Percentiles rank a stretch among this genome's conserved stretches.
phyloP scores from a whole-genome alignment of 1,139 yeast species.

The Geotrichum bryndzae region DNA sequence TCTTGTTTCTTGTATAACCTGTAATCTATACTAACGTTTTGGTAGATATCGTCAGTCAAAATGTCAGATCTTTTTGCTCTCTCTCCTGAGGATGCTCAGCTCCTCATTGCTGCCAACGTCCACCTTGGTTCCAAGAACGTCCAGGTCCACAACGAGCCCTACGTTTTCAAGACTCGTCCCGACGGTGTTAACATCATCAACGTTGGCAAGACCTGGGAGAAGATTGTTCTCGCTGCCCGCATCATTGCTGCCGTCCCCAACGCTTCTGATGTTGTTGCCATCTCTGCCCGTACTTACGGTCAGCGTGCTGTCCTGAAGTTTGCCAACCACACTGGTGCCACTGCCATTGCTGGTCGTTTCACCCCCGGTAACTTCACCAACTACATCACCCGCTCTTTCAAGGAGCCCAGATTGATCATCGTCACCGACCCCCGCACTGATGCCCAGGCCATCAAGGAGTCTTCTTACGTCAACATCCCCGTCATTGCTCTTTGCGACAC shows the following conservation, averaged over 20 bases:
- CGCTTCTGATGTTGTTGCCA: slow-evolving; percentile 97
- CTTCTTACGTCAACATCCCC: slow-evolving; percentile 99
- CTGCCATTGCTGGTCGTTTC: slow-evolving; percentile 99
- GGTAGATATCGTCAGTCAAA: slow-evolving; percentile 18
- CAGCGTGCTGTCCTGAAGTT: slow-evolving; percentile 99
- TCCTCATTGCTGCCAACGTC: slow-evolving; percentile 98
- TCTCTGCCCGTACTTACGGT: slow-evolving; percentile 99
- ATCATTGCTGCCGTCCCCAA: slow-evolving; percentile 99
- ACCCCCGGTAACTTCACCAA: slow-evolving; percentile 99
- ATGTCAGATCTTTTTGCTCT: slow-evolving; percentile 78
- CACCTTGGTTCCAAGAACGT: slow-evolving; percentile 99
- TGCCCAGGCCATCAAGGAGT: slow-evolving; percentile 99
- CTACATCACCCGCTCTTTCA: slow-evolving; percentile 99
- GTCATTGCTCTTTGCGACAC: slow-evolving; percentile 98
- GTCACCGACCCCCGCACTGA: slow-evolving; percentile 99
- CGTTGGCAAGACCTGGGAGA: slow-evolving; percentile 99
- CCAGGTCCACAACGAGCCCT: slow-evolving; percentile 99
- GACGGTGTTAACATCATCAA: slow-evolving; percentile 99
- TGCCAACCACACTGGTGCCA: slow-evolving; percentile 99
- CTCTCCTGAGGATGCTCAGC: slow-evolving; percentile 98
- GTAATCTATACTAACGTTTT: not conserved
- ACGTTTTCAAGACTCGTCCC: slow-evolving; percentile 98
- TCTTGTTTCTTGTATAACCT: not conserved
- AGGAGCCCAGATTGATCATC: slow-evolving; percentile 98
- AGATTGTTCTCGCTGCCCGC: slow-evolving; percentile 99